These are phyloP conservation scores for Pichia sp. DNA, from an alignment of 1,139 yeast species.

Conservation along the genomic window DNA sequence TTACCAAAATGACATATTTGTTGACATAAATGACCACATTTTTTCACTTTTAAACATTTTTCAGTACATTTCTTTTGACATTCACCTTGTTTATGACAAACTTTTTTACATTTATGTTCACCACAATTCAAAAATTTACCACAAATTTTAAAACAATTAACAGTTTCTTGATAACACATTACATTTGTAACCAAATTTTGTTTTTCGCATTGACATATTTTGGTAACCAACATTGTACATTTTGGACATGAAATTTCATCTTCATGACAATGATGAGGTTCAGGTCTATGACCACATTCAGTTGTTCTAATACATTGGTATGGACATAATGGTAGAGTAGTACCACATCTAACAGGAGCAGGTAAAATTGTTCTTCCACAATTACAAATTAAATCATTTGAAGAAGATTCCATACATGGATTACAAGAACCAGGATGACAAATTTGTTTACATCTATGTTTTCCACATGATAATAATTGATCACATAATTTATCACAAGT, in stretches of 20 bases:
- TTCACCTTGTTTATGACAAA: conserved; percentile 40
- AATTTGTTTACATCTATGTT: conserved; percentile 63
- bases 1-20: conserved; percentile 59
- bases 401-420: conserved; percentile 76
- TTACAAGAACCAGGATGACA: conserved; percentile 86
- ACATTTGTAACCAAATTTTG: conserved; percentile 50
- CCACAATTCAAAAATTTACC: conserved; percentile 55
- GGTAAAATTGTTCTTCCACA: conserved; percentile 77
- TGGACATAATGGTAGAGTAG: conserved; percentile 59
- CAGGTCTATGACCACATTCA: conserved; percentile 70
- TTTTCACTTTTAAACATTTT: conserved; percentile 46
- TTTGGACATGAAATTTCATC: conserved; percentile 62
- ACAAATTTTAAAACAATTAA: conserved; percentile 71
- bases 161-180: conserved; percentile 62
- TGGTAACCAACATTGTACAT: conserved; percentile 64
- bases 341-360: conserved; percentile 91
- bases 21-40: conserved; percentile 63
- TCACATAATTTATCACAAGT: conserved; percentile 71
- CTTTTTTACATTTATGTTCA: conserved; percentile 55
- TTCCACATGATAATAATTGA: conserved; percentile 60
- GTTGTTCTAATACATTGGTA: conserved; percentile 60
- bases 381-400: conserved; percentile 74
- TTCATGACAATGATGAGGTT: conserved; percentile 71
- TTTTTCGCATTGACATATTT: conserved; percentile 68
- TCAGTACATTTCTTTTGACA: conserved; percentile 42